Conservation (phyloP, 495 filamentous ascomycete species). For the Neurospora tetrasperma region DNA sequence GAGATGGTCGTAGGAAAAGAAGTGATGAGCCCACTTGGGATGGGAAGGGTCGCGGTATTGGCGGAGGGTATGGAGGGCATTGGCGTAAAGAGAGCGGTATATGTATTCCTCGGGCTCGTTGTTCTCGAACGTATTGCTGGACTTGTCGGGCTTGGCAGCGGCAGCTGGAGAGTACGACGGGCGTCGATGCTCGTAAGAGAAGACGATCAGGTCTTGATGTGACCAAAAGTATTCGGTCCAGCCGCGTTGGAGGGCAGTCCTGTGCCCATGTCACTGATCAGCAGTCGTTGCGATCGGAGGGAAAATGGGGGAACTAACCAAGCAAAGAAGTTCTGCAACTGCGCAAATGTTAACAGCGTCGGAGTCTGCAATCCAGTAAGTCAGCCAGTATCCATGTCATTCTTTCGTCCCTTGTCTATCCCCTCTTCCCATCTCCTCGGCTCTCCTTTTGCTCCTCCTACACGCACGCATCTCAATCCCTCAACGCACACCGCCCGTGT, state of each 20-base stretch:
- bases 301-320: neutral
- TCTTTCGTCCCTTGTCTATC: neutral
- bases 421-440: neutral
- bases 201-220: constrained; percentile 47
- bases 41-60: constrained; percentile 14
- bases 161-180: neutral
- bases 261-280: constrained; percentile 15
- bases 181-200: constrained; percentile 31
- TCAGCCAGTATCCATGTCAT: neutral
- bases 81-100: constrained; percentile 37
- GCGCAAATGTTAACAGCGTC: constrained; percentile 49
- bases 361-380: constrained; percentile 28
- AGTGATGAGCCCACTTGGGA: constrained; percentile 41
- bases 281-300: neutral
- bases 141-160: neutral
- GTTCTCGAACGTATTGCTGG: constrained; percentile 15
- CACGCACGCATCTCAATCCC: neutral
- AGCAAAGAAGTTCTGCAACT: constrained; percentile 53
- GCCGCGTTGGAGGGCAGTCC: constrained; percentile 27
- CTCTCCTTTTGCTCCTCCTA: neutral
- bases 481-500: neutral
- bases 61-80: constrained; percentile 33
- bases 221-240: constrained; percentile 52
- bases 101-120: constrained; percentile 8
- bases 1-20: constrained; percentile 49